Evolutionary conservation across 2,329 filamentous ascomycete genomes (phyloP), one percentile per base, ranked within the genome.

Genomic region (Bipolaris gigantea): DNA sequence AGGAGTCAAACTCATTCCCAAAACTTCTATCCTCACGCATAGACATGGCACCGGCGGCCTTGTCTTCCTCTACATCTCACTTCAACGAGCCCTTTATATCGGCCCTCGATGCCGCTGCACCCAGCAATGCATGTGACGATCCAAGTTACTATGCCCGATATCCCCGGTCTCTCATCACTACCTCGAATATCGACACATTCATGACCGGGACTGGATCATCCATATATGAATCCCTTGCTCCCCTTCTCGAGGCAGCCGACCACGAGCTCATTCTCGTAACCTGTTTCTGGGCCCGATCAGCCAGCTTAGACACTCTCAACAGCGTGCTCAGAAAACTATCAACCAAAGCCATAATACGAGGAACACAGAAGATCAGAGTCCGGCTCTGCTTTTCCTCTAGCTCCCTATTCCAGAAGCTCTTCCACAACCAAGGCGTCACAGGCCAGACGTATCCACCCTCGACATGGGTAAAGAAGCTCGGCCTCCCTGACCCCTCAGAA

Each of bases 231-330:
- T 65, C 71, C 3, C 77, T 91, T 6, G 74, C 87, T 0, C 84
- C 88, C 1, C 83, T 85, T 8, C 80, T 92, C 3, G 74, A 83
- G 4, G 69, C 75, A 0, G 86, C 89, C 2, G 77, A 81, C 33
- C 75, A 80, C 43, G 89, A 91, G 64, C 77, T 92, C 25, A 83
- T 92, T 54, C 80, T 94, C 38, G 88, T 92, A 6, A 93, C 90
- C 8, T 93, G 90, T 73, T 94, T 92, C 74, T 92, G 89, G 89
- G 86, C 89, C 0, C 76, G 78, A 0, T 92, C 89, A 0, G 73
- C 80, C 1, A 87, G 85, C 0, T 77, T 87, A 16, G 75, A 81
- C 4, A 80, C 80, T 0, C 76, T 94, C 11, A 79, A 77, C 35
- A 75, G 82, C 4, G 77, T 85, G 0, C 79, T 94, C 0, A 73